These are phyloP conservation scores for Phoma herbarum DNA, from an alignment of 2,329 filamentous ascomycete genomes.

Conservation along the genomic window DNA sequence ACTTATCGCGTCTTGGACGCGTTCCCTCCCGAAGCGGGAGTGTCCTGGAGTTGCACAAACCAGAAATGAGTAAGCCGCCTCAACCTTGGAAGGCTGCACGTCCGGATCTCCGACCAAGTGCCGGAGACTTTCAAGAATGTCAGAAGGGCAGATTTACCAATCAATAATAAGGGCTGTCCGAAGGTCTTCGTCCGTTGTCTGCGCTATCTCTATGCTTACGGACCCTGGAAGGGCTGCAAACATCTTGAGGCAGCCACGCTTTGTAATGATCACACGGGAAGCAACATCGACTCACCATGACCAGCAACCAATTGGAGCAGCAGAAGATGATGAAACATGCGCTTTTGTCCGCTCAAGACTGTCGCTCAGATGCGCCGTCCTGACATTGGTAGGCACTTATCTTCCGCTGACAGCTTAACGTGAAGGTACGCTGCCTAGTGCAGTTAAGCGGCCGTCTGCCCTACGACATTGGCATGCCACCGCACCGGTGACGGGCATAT, in stretches of 20 bases:
- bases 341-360: slow-evolving; percentile 7
- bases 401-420: slow-evolving; percentile 14
- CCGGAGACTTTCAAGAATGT: background rate
- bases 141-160: slow-evolving; percentile 8
- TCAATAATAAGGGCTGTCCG: slow-evolving; percentile 2
- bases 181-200: slow-evolving; percentile 18
- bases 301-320: background rate
- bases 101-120: slow-evolving; percentile 2
- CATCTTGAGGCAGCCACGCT: slow-evolving; percentile 11
- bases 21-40: background rate
- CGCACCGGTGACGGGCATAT: background rate
- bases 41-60: slow-evolving; percentile 15
- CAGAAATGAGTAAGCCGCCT: slow-evolving; percentile 12
- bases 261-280: slow-evolving; percentile 2
- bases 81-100: slow-evolving; percentile 8
- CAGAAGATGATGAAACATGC: background rate
- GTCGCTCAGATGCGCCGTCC: slow-evolving; percentile 4
- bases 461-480: slow-evolving; percentile 3
- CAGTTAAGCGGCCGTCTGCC: slow-evolving; percentile 7
- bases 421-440: slow-evolving; percentile 8
- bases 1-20: background rate
- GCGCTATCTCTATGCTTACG: slow-evolving; percentile 11
- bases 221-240: slow-evolving; percentile 10
- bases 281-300: slow-evolving; percentile 4
- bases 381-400: slow-evolving; percentile 10